These are phyloP conservation scores for Ustilago vetiveriae DNA, from an alignment of 1,284 basidiomycete genomes.

Conservation along the genomic window DNA sequence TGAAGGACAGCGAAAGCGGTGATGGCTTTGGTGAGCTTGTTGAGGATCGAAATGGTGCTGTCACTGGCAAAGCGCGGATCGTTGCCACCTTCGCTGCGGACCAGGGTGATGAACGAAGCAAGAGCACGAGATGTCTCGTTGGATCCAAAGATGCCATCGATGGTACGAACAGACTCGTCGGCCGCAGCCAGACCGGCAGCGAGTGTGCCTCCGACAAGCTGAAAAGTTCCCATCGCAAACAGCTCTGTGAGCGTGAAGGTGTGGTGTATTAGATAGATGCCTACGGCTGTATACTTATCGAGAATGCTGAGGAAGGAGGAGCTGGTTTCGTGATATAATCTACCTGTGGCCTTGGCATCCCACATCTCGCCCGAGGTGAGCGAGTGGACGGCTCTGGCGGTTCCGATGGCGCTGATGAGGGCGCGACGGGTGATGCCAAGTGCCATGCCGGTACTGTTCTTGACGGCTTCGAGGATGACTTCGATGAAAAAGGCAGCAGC, in stretches of 20 bases:
- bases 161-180: slow-evolving; percentile 70
- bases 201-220: slow-evolving; percentile 63
- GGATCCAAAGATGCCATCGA: slow-evolving; percentile 71
- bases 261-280: slow-evolving; percentile 71
- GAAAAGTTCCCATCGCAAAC: slow-evolving; percentile 71
- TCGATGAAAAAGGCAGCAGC: slow-evolving; percentile 62
- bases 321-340: slow-evolving; percentile 1
- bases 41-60: slow-evolving; percentile 46
- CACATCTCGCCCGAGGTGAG: slow-evolving; percentile 37
- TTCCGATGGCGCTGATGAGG: slow-evolving; percentile 55
- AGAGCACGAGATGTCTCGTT: slow-evolving; percentile 71
- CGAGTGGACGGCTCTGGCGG: slow-evolving; percentile 51
- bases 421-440: slow-evolving; percentile 57
- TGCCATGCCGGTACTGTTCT: slow-evolving; percentile 47
- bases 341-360: slow-evolving; percentile 45
- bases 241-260: slow-evolving; percentile 71
- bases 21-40: slow-evolving; percentile 69
- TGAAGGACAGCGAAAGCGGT: slow-evolving; percentile 71
- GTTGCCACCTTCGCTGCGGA: slow-evolving; percentile 68
- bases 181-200: slow-evolving; percentile 65
- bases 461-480: slow-evolving; percentile 54
- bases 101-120: slow-evolving; percentile 70
- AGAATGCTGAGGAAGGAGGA: slow-evolving; percentile 69
- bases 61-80: slow-evolving; percentile 63
- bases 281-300: slow-evolving; percentile 71